Evolutionary conservation across 2,329 filamentous ascomycete genomes (phyloP).

Genomic region (Ceratocystiopsis minuta): DNA sequence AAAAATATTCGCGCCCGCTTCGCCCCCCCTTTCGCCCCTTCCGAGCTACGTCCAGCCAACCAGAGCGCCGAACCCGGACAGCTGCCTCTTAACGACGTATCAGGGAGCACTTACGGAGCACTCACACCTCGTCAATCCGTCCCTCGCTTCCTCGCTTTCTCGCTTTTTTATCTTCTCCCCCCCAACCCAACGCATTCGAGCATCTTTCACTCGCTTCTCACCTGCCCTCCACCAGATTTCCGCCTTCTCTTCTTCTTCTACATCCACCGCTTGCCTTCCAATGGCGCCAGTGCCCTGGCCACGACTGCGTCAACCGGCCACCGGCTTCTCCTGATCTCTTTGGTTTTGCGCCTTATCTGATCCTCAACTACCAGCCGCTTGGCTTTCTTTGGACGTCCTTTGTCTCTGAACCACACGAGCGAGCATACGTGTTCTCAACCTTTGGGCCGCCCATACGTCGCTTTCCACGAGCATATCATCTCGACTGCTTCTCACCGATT

Average conservation of each 20-base stretch:
- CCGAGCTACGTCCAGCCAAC: slow-evolving; percentile 1
- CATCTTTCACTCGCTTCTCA: background rate
- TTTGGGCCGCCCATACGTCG: too few relatives aligned
- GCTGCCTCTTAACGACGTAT: slow-evolving; percentile 2
- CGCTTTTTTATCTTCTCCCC: background rate
- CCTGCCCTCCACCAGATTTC: background rate
- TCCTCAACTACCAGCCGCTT: too few relatives aligned
- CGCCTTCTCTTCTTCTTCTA: background rate
- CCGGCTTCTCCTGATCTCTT: slow-evolving; percentile 5
- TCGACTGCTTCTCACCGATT: too few relatives aligned
- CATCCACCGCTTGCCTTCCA: background rate
- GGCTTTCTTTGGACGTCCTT: background rate
- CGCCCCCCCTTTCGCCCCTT: background rate
- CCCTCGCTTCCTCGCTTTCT: too few relatives aligned
- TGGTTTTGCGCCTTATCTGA: too few relatives aligned
- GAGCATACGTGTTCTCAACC: background rate
- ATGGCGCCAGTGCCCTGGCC: slow-evolving; percentile 4
- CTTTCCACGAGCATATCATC: too few relatives aligned
- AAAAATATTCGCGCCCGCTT: too few relatives aligned
- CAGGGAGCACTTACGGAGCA: too few relatives aligned
- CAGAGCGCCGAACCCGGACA: slow-evolving; percentile 3
- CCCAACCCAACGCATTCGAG: background rate
- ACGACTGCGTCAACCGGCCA: background rate
- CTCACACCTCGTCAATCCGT: too few relatives aligned
- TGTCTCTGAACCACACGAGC: background rate